phyloP scores from a whole-genome alignment of 2,329 filamentous ascomycete species.

The Calonectria multiphialidica region DNA sequence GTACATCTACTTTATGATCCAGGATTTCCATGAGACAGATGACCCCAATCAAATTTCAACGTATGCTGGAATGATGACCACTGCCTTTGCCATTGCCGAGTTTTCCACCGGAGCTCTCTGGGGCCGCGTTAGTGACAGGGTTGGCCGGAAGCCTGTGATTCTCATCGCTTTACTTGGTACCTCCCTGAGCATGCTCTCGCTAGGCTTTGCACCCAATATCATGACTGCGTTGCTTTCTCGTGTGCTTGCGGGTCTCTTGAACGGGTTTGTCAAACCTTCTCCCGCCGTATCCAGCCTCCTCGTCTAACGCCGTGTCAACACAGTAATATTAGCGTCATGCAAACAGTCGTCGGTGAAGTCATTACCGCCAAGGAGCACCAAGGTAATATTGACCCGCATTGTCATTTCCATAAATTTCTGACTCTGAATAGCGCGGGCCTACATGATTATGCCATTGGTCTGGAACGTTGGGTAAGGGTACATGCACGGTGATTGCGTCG shows the following conservation, averaged over 20 bases:
- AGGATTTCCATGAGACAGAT: slow-evolving; percentile 87
- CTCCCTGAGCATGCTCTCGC: slow-evolving; percentile 92
- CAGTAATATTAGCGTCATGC: slow-evolving; percentile 93
- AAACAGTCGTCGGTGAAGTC: slow-evolving; percentile 94
- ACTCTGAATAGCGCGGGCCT: slow-evolving; percentile 78
- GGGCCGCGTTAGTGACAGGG: slow-evolving; percentile 90
- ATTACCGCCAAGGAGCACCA: slow-evolving; percentile 95
- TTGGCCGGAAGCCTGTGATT: slow-evolving; percentile 93
- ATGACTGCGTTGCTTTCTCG: slow-evolving; percentile 87
- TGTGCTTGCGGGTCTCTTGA: slow-evolving; percentile 89
- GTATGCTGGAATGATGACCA: slow-evolving; percentile 96
- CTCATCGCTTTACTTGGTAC: slow-evolving; percentile 90
- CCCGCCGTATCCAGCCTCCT: background rate
- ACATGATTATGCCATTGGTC: slow-evolving; percentile 97
- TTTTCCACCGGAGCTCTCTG: slow-evolving; percentile 93
- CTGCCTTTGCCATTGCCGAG: slow-evolving; percentile 94
- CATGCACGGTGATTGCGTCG: background rate
- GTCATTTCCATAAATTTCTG: background rate
- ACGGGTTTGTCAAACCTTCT: slow-evolving; percentile 73
- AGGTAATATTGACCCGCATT: slow-evolving; percentile 66
- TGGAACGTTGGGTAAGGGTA: slow-evolving; percentile 88
- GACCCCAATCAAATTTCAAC: slow-evolving; percentile 85
- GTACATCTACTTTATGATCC: slow-evolving; percentile 98
- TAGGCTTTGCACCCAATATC: slow-evolving; percentile 89
- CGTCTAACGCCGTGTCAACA: slow-evolving; percentile 27